phyloP scores from a whole-genome alignment of 805 yeast species.

The Pichia nakasei region DNA sequence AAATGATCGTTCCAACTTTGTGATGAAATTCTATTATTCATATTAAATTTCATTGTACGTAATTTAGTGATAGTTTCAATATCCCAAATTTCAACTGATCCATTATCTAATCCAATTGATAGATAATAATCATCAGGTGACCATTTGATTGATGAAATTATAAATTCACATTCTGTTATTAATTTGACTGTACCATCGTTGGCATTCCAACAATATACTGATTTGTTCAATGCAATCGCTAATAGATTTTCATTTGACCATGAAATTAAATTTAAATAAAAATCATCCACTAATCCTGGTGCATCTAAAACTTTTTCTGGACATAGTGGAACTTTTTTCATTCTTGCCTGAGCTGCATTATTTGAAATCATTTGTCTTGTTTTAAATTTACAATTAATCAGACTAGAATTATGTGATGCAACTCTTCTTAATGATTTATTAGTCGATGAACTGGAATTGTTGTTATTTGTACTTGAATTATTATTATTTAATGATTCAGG shows the following conservation, averaged over 20 bases:
- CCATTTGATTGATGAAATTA: slow-evolving; percentile 76
- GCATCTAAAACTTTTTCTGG: slow-evolving; percentile 95
- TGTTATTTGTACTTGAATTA: slow-evolving; percentile 12
- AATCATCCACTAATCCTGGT: slow-evolving; percentile 90
- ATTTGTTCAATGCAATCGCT: slow-evolving; percentile 80
- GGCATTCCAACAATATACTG: slow-evolving; percentile 92
- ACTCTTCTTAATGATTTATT: slow-evolving; percentile 14
- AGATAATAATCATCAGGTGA: slow-evolving; percentile 83
- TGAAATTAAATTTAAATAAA: slow-evolving; percentile 73
- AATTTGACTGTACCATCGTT: slow-evolving; percentile 66
- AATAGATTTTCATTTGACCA: slow-evolving; percentile 81
- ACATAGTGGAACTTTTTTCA: slow-evolving; percentile 72
- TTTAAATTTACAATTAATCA: slow-evolving; percentile 11
- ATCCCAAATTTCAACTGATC: slow-evolving; percentile 89
- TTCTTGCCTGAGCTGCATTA: slow-evolving; percentile 51
- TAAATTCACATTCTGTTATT: slow-evolving; percentile 46
- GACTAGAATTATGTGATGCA: slow-evolving; percentile 11
- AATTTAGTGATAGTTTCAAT: slow-evolving; percentile 64
- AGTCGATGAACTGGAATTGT: background rate
- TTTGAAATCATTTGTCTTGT: slow-evolving; percentile 25
- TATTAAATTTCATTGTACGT: slow-evolving; percentile 62
- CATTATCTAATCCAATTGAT: slow-evolving; percentile 77
- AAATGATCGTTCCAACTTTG: slow-evolving; percentile 80
- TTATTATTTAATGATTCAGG: slow-evolving; percentile 37
- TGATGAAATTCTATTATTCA: slow-evolving; percentile 70